These are phyloP conservation scores for Plasmodium fragile DNA, from an alignment of 169 alveolate genomes.

Conservation along the genomic window DNA sequence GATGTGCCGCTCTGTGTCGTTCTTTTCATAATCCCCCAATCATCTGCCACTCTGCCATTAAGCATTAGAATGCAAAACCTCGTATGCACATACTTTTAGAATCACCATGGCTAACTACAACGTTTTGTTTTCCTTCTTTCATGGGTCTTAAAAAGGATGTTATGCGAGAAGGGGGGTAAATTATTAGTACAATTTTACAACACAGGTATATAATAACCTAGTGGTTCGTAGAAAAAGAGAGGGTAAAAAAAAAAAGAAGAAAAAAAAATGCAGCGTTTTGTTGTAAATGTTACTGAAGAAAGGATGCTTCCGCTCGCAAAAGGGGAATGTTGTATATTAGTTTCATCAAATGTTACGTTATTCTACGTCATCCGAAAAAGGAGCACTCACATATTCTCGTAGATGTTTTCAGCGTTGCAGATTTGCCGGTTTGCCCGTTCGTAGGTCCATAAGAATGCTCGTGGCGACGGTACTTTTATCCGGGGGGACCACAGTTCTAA, in stretches of 20 bases:
- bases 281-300: background rate
- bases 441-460: background rate
- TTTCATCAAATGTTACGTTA: background rate
- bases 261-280: background rate
- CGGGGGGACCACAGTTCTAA: background rate
- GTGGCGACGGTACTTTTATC: background rate
- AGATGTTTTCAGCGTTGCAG: no score
- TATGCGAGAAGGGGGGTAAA: background rate
- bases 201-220: background rate
- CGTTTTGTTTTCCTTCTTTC: conserved; percentile 33
- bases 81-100: conserved; percentile 20
- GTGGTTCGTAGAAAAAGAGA: background rate
- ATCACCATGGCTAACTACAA: conserved; percentile 1
- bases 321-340: background rate
- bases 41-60: background rate
- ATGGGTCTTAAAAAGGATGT: conserved; percentile 11
- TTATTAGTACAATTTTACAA: background rate
- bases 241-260: background rate
- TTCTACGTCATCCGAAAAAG: background rate
- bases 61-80: background rate
- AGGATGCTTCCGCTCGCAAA: background rate
- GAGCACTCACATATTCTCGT: background rate
- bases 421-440: background rate
- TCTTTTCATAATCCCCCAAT: background rate
- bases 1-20: background rate